Base-by-base conservation (phyloP, 148 eudicot genomes). In the Talinum fruticosum region DNA sequence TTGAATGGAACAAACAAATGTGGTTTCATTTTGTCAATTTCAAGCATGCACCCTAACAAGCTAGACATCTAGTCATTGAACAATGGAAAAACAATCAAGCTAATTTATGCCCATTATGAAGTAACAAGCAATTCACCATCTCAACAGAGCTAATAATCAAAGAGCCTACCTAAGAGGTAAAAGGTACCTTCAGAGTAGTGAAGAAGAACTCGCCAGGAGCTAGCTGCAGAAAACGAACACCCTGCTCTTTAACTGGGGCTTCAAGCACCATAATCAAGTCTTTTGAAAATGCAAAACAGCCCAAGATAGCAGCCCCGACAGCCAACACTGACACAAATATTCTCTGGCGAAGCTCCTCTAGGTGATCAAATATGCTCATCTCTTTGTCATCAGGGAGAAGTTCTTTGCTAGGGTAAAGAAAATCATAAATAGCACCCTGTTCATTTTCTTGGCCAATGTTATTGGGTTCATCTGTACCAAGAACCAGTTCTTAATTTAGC, bases 181-280 rank as follows among this genome's bases (percentile, higher is more conserved):
- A 29, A n/a, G 83, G 76, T 66, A 96, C 99, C 97, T 96, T 96
- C 53, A 96, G 78, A 76, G 97, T 88, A 47, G 99, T 96, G 81
- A 96, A 96, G 92, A 96, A 96, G 83, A 96, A 96, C 88, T 96
- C 99, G 64, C 99, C 99, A 76, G 97, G 99, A 77, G 90, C 99
- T 82, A 96, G 85, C 76, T 96, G 99, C 72, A 96, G 80, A 81
- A 96, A 96, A 24, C 99, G 88, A 82, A 96, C 97, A 79, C 99
- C 99, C 79, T 96, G 97, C 66, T 82, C 76, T 68, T 87, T 89
- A 49, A 96, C 97, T 66, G 99, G 99, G 82, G 89, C 88, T 85
- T 96, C 97, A 76, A 96, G 97, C 82, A 96, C 36, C 88, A 87
- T 37, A 16, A 96, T 89, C 80, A 96, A 86, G 37, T 93, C 99